These are phyloP conservation scores for Wickerhamiella bombiphila DNA, from an alignment of 805 yeast species.

Conservation along the genomic window DNA sequence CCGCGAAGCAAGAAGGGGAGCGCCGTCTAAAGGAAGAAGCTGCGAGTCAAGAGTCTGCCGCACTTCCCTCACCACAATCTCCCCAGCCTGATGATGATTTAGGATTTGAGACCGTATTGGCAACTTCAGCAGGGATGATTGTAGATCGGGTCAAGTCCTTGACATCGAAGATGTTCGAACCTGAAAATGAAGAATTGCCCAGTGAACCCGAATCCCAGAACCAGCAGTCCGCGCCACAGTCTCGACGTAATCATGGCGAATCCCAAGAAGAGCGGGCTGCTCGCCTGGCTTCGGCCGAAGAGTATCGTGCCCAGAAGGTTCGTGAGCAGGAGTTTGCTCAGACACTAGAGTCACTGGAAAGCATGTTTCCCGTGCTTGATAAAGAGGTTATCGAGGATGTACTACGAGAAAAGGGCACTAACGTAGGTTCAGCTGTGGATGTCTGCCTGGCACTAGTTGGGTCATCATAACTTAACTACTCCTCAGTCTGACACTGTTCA, in stretches of 20 bases:
- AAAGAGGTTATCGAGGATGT: slow-evolving; percentile 55
- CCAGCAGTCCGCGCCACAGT: no score
- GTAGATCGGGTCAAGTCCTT: slow-evolving; percentile 34
- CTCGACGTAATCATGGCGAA: slow-evolving; percentile 8
- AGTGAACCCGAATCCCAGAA: neutral
- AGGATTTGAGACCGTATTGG: slow-evolving; percentile 17
- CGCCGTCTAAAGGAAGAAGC: slow-evolving; percentile 11
- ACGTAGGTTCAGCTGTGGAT: slow-evolving; percentile 63
- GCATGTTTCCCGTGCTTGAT: slow-evolving; percentile 69
- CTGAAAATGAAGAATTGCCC: slow-evolving; percentile 15
- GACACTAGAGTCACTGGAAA: slow-evolving; percentile 36
- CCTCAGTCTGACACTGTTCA: neutral
- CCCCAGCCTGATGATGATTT: neutral
- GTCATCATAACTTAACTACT: neutral
- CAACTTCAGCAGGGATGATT: slow-evolving; percentile 34
- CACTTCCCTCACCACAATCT: neutral
- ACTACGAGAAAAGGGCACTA: slow-evolving; percentile 46
- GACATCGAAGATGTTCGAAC: slow-evolving; percentile 24
- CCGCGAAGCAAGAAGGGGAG: slow-evolving; percentile 28
- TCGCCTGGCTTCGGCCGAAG: slow-evolving; percentile 26
- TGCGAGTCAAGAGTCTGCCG: slow-evolving; percentile 4
- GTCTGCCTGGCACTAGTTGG: slow-evolving; percentile 30
- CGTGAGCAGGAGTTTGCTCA: slow-evolving; percentile 32
- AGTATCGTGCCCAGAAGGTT: slow-evolving; percentile 26
- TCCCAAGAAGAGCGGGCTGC: slow-evolving; percentile 23